Conservation (phyloP, 2,329 filamentous ascomycete genomes). For the Chaetothyriales sp. region DNA sequence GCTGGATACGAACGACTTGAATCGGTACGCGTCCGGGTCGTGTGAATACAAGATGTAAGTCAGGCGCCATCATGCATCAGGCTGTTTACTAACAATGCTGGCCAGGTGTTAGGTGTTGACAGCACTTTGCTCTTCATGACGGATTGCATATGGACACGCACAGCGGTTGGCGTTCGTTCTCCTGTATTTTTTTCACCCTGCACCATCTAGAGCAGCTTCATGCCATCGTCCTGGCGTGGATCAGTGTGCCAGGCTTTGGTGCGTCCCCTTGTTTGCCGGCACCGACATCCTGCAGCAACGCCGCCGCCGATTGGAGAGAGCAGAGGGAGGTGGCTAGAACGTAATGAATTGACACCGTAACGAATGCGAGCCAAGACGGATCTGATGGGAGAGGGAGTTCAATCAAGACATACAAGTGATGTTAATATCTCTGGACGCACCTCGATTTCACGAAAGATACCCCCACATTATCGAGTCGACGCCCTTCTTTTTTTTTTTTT, state of each 20-base stretch:
- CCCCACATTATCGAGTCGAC: background rate
- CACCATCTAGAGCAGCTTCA: background rate
- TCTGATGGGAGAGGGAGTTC: background rate
- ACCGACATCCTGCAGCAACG: background rate
- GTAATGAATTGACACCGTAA: background rate
- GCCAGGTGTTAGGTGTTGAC: constrained; percentile 7
- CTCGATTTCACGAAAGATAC: background rate
- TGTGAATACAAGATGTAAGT: constrained; percentile 59
- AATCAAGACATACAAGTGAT: background rate
- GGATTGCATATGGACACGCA: background rate
- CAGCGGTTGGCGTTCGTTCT: background rate
- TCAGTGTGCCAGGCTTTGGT: background rate
- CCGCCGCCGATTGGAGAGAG: background rate
- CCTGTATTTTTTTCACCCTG: constrained; percentile 15
- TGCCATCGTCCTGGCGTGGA: background rate
- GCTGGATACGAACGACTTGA: constrained; percentile 59
- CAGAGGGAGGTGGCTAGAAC: background rate
- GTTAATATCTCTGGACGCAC: background rate
- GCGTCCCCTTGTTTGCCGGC: background rate
- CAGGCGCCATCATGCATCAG: background rate
- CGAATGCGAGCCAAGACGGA: background rate
- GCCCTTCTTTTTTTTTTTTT: background rate
- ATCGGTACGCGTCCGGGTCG: constrained; percentile 50
- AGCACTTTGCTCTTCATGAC: background rate
- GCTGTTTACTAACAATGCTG: constrained; percentile 1